Evolutionary conservation across 768 basidiomycete genomes (phyloP), one percentile per base, ranked within the genome.

Genomic region (Collybia sordida): DNA sequence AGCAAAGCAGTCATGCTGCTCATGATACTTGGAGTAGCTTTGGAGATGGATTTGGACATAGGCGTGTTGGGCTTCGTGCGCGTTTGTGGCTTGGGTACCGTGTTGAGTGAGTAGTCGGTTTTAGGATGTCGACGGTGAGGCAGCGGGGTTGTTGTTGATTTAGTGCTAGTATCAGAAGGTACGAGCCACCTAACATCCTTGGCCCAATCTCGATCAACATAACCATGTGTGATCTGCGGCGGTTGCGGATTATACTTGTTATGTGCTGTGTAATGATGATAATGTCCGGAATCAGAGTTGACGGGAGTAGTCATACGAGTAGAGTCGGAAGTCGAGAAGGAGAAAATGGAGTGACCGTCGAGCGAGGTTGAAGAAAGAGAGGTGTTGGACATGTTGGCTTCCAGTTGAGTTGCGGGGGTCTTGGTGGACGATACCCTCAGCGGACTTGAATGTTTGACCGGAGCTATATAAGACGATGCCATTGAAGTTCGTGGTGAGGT

Each of bases 161-260:
- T 47, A 15, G 51, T 45, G 31, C 54, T 42, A 34, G 45, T 19
- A 23, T 28, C 47, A 45, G 28, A 66, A 61, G 34, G 78, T 62
- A 44, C 77, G 24, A 89, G 79, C 82, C 82, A 86, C 27, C 82
- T 75, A 15, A 86, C 79, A 43, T 88, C 86, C 53, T 76, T 79
- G 11, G 82, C 78, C 87, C 85, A 88, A 55, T 85, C 80, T 45
- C 82, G 74, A 58, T 81, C 78, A 3, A 75, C 77, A 60, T 49
- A 63, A 56, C 40, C 53, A 46, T 52, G 54, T 45, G 23, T 39
- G 4, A 34, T 49, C 50, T 39, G 59, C 42, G 40, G 62, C 39
- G 48, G 57, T 48, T 45, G 55, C 41, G 18, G 50, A 31, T 45
- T 64, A 18, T 44, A 50, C 31, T 53, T 59, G 19, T 48, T 49